These are phyloP conservation scores for Diaporthe australafricana DNA, from an alignment of 2,329 filamentous ascomycete genomes.

Conservation along the genomic window DNA sequence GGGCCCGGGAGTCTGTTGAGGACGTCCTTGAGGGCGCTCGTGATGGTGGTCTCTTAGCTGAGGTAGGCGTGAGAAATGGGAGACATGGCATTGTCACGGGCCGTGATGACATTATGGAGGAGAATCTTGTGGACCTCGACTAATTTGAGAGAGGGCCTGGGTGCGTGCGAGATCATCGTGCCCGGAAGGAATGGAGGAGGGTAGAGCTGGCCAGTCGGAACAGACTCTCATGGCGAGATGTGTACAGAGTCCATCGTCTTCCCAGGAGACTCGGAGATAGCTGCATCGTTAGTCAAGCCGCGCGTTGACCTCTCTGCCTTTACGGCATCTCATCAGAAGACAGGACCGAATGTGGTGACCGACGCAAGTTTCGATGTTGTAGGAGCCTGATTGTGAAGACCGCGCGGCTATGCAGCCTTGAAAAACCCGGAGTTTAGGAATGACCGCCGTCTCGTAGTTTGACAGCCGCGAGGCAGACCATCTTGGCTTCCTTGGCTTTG, in stretches of 20 bases:
- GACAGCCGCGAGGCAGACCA: background rate
- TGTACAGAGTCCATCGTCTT: no score
- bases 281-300: background rate
- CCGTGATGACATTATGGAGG: background rate
- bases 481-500: background rate
- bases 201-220: background rate
- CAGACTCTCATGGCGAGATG: no score
- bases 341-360: background rate
- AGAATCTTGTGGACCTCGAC: slow-evolving; percentile 29
- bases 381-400: background rate
- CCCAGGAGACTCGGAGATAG: background rate
- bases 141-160: background rate
- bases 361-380: background rate
- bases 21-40: background rate
- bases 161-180: background rate
- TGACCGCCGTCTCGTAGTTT: background rate
- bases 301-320: background rate
- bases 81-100: background rate
- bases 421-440: background rate
- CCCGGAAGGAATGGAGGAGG: no score
- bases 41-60: background rate
- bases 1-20: background rate
- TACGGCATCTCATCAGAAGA: background rate
- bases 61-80: background rate
- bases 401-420: background rate